Conservation (phyloP, 1,284 basidiomycete species). For the Sphaerobolus stellatus region DNA sequence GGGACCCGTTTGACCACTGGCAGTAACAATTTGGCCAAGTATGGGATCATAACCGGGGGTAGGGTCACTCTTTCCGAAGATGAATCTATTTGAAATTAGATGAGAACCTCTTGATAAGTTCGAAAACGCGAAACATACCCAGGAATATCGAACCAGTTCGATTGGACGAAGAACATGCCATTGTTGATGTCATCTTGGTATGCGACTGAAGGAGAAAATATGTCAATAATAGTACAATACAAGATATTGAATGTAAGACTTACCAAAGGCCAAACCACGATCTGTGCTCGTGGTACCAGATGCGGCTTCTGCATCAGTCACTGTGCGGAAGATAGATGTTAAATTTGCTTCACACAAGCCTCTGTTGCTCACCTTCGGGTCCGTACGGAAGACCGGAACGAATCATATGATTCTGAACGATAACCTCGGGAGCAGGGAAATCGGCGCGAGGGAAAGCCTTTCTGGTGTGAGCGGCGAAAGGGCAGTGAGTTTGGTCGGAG, state of each 20-base stretch:
- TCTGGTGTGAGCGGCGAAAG: constrained; percentile 55
- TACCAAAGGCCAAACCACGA: constrained; percentile 48
- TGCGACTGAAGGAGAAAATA: constrained; percentile 31
- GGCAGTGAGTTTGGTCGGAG: constrained; percentile 44
- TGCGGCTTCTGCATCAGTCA: constrained; percentile 37
- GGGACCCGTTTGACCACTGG: constrained; percentile 17
- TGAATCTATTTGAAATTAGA: constrained; percentile 25
- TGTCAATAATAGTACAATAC: not conserved
- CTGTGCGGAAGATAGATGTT: constrained; percentile 10
- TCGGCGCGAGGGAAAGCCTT: constrained; percentile 54
- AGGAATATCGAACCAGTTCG: constrained; percentile 33
- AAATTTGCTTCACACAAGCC: not conserved
- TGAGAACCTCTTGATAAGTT: not conserved
- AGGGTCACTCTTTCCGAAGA: not conserved
- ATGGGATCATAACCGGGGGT: constrained; percentile 22
- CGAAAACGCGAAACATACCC: constrained; percentile 4
- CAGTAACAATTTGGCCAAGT: constrained; percentile 48
- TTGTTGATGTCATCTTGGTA: constrained; percentile 47
- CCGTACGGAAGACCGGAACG: constrained; percentile 51
- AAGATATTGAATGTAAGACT: not conserved
- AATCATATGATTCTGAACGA: constrained; percentile 32
- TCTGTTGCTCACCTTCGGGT: constrained; percentile 30
- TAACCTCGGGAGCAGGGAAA: constrained; percentile 23
- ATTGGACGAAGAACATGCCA: constrained; percentile 51
- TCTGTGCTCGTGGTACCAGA: constrained; percentile 36